A percentile compares a stretch with the other conserved stretches of the same genome.
Evolutionary conservation across 78 protist genomes (phyloP).

Genomic region (Pelomyxa schiedti): DNA sequence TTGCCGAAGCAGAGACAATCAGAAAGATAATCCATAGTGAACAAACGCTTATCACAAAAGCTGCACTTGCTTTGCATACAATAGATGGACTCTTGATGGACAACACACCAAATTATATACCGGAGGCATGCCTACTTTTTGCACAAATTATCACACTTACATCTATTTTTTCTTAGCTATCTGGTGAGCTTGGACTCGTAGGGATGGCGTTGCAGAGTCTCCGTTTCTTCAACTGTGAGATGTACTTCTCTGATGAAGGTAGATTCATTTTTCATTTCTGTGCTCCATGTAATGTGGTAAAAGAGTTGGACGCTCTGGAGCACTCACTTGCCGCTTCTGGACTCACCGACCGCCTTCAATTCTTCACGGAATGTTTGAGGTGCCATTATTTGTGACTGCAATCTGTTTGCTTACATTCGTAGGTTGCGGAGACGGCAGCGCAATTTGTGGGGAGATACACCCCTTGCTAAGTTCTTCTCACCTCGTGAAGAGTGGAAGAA

Average conservation of each 20-base stretch:
- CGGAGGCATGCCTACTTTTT: too few relatives aligned
- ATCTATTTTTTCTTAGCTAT: too few relatives aligned
- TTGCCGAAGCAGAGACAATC: conserved; percentile 59
- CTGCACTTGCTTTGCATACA: background rate
- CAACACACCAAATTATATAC: too few relatives aligned
- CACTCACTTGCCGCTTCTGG: background rate
- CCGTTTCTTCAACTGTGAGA: conserved; percentile 16
- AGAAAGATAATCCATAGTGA: conserved; percentile 22
- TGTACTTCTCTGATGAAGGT: conserved; percentile 4
- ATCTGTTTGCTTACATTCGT: too few relatives aligned
- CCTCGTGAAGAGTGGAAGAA: background rate
- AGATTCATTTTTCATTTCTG: too few relatives aligned
- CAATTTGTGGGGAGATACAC: background rate
- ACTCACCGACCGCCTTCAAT: background rate
- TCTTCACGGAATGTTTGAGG: background rate
- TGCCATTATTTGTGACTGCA: too few relatives aligned
- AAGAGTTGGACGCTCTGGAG: background rate
- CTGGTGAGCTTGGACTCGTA: too few relatives aligned
- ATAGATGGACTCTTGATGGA: too few relatives aligned
- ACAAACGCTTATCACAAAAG: background rate
- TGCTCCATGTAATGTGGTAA: too few relatives aligned
- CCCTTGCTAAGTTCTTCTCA: conserved; percentile 12
- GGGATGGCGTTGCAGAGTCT: background rate
- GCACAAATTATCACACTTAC: too few relatives aligned
- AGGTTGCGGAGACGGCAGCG: background rate